A percentile compares a stretch with the other conserved stretches of the same genome.
These are phyloP conservation scores for Penicillium sp. DNA, from an alignment of 2,329 filamentous ascomycete genomes.

Conservation along the genomic window DNA sequence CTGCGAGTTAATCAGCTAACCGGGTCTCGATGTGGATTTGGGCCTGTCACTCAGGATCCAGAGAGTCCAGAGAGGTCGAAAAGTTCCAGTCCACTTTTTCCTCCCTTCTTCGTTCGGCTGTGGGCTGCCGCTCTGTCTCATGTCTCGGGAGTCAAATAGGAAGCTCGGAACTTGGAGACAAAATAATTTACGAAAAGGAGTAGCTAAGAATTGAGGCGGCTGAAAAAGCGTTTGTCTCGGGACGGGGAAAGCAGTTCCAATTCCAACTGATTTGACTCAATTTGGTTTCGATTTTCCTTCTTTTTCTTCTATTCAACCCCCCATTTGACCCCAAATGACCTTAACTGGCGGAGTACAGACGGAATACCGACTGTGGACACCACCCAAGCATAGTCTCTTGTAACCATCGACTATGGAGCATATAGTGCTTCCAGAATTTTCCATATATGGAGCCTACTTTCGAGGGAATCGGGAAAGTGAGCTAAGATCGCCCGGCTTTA, in stretches of 20 bases:
- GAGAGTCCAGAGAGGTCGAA: constrained; percentile 2
- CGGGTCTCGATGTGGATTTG: constrained; percentile 3
- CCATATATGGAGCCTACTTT: constrained; percentile 2
- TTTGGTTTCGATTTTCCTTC: neutral
- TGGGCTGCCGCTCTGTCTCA: neutral
- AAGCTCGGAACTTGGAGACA: neutral
- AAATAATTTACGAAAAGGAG: neutral
- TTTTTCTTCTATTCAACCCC: neutral
- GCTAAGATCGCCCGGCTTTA: constrained; percentile 19
- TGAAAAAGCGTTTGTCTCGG: constrained; percentile 8
- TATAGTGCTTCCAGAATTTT: constrained; percentile 18
- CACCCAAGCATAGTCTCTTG: neutral
- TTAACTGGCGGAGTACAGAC: constrained; percentile 2
- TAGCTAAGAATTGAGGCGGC: constrained; percentile 4
- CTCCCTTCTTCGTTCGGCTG: neutral
- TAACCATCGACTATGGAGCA: neutral
- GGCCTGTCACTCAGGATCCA: constrained; percentile 3
- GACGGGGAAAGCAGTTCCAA: constrained; percentile 3
- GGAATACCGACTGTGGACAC: constrained; percentile 5
- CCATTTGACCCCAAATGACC: neutral
- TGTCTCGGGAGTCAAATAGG: neutral
- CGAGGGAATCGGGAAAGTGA: constrained; percentile 1
- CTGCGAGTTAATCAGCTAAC: constrained; percentile 6
- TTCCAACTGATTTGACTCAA: neutral
- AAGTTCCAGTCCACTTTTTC: neutral